Percentiles rank a stretch among this genome's conserved stretches.
Conservation (phyloP, 495 filamentous ascomycete genomes). For the Hyaloscypha variabilis region DNA sequence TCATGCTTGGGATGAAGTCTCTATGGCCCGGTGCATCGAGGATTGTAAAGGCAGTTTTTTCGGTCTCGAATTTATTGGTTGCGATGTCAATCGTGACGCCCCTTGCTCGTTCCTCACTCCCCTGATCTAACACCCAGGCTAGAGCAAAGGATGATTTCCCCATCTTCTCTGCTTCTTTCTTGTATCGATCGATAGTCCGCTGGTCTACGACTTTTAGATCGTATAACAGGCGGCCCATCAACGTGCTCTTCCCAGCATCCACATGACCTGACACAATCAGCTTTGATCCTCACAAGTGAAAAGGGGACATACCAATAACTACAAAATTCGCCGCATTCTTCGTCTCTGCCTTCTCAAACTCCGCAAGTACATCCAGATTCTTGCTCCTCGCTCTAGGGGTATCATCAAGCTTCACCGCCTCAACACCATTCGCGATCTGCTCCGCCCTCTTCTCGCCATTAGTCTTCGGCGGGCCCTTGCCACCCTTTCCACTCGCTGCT, state of each 20-base stretch:
- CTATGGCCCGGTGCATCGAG: constrained; percentile 92
- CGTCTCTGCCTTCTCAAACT: constrained; percentile 71
- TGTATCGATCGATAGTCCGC: constrained; percentile 83
- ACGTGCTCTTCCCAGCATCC: constrained; percentile 94
- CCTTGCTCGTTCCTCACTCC: constrained; percentile 79
- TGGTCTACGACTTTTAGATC: constrained; percentile 88
- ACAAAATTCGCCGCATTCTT: constrained; percentile 94
- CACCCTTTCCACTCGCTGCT: constrained; percentile 44
- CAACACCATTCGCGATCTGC: constrained; percentile 51
- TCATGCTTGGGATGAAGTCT: constrained; percentile 99
- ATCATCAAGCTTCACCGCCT: constrained; percentile 66
- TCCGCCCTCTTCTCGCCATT: constrained; percentile 33
- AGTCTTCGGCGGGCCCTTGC: constrained; percentile 33
- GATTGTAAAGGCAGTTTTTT: constrained; percentile 85
- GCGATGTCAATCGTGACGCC: constrained; percentile 99
- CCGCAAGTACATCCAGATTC: constrained; percentile 81
- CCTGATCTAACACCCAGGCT: constrained; percentile 94
- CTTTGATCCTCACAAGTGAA: background rate
- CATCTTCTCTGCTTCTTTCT: constrained; percentile 84
- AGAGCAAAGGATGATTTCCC: constrained; percentile 95
- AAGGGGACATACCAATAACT: constrained; percentile 73
- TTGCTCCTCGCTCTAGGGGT: constrained; percentile 78
- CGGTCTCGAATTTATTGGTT: constrained; percentile 89
- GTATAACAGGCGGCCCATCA: constrained; percentile 93
- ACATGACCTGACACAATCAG: constrained; percentile 73